Base-by-base conservation (phyloP, 495 filamentous ascomycete genomes). In the Aspergillus haitiensis region DNA sequence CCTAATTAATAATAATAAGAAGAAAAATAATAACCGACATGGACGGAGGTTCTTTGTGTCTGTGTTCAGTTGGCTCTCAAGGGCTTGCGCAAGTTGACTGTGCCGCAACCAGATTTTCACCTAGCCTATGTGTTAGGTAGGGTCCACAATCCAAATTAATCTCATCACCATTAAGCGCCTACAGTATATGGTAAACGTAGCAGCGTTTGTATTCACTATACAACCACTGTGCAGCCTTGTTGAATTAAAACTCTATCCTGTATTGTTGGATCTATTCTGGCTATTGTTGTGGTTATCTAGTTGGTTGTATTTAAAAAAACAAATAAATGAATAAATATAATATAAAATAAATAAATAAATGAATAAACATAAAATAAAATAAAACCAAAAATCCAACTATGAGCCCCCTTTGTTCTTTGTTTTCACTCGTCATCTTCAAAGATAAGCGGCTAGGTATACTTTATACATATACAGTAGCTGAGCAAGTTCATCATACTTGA, bases 61-160 rank as follows among this genome's bases (percentile, higher is more conserved):
- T 32, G 16, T 27, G 33, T 16, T 31, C 48, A 31, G 35, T 42
- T 52, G 50, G 57, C 34, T 54, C 52, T 56, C 18, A 60, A 57
- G 21, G 21, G 56, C 61, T 64, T 67, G 65, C 61, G 65, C 65
- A 60, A 48, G 18, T 62, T 67, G 58, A 64, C 65, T 67, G 59
- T 58, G 65, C 59, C 65, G 65, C 59, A 57, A 62, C 21, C 21
- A 27, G 21, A 27, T 3, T 37, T 47, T 34, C 18, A 27, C 16
- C 56, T 40, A 16, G 15, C 21, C 39, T 8, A 7, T 54, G 34
- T 35, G n/a, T 27, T 27, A 27, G 21, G 21, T 8, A 18, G 6
- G 13, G 16, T 39, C 37, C 34, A 31, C 51, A 39, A 15, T 6
- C 33, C 34, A 37, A n/a, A 16, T 33, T 32, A 9, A 47, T 35